Conservation (phyloP, 2,329 filamentous ascomycete genomes). For the Fusarium verticillioides region DNA sequence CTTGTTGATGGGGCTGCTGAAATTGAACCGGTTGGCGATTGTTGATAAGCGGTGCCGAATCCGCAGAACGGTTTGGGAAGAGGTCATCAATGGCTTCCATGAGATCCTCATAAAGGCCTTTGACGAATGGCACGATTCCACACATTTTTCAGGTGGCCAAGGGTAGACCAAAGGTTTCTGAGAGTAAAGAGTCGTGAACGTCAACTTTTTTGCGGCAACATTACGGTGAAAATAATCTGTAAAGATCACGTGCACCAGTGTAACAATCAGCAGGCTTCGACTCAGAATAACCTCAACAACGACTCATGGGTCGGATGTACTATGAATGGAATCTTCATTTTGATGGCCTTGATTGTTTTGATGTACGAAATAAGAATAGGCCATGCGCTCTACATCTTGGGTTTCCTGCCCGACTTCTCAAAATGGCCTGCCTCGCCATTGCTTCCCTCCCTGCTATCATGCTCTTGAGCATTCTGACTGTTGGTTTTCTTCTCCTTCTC, state of each 20-base stretch:
- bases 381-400: background rate
- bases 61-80: conserved; percentile 3
- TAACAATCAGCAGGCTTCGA: background rate
- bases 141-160: background rate
- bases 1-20: background rate
- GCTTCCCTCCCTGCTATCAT: conserved; percentile 9
- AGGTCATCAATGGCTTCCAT: conserved; percentile 25
- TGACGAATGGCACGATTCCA: conserved; percentile 4
- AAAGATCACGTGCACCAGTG: conserved; percentile 9
- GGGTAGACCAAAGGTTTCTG: background rate
- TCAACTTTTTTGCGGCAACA: background rate
- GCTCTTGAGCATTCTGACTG: conserved; percentile 17
- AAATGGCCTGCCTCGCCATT: background rate
- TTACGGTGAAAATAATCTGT: background rate
- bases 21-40: conserved; percentile 6
- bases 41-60: conserved; percentile 1
- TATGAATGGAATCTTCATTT: too few species aligned
- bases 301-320: too few species aligned
- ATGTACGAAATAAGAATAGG: too few species aligned
- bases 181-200: background rate
- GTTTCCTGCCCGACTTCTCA: conserved; percentile 17
- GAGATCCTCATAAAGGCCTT: conserved; percentile 9
- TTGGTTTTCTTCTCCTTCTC: conserved; percentile 14
- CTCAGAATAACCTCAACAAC: background rate
- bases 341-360: too few species aligned